phyloP scores from a whole-genome alignment of 352 stramenopile species.

The Phytophthora pisi region DNA sequence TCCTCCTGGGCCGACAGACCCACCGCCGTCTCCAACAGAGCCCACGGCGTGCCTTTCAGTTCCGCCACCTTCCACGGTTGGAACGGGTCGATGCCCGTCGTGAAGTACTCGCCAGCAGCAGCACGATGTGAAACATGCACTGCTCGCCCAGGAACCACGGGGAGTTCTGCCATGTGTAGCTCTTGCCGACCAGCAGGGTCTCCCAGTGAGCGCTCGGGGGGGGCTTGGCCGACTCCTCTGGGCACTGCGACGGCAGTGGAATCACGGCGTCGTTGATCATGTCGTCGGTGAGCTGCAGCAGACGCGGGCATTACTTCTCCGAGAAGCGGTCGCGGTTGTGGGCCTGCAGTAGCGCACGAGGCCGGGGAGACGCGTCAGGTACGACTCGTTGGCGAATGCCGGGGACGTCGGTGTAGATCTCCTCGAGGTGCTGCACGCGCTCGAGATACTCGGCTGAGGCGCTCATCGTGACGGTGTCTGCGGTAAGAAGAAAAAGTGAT shows the following conservation, averaged over 20 bases:
- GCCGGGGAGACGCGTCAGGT: slow-evolving; percentile 52
- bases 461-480: no score
- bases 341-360: slow-evolving; percentile 53
- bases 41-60: slow-evolving; percentile 53
- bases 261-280: slow-evolving; percentile 48
- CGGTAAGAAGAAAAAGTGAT: no score
- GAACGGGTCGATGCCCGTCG: slow-evolving; percentile 59
- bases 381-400: slow-evolving; percentile 63
- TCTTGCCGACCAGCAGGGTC: slow-evolving; percentile 35
- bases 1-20: slow-evolving; percentile 32
- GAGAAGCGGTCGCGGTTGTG: slow-evolving; percentile 50
- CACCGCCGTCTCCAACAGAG: slow-evolving; percentile 51
- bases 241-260: slow-evolving; percentile 43
- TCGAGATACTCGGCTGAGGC: slow-evolving; percentile 43
- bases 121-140: slow-evolving; percentile 70
- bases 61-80: slow-evolving; percentile 56
- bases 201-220: slow-evolving; percentile 49
- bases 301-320: slow-evolving; percentile 26
- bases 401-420: slow-evolving; percentile 39
- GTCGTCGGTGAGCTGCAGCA: slow-evolving; percentile 45
- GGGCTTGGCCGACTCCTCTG: slow-evolving; percentile 32
- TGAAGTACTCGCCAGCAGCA: slow-evolving; percentile 63
- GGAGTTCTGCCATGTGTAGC: slow-evolving; percentile 59
- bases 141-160: slow-evolving; percentile 73
- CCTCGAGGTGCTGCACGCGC: slow-evolving; percentile 36